Evolutionary conservation across 768 basidiomycete genomes (phyloP).

Genomic region (Neoboletus subvelutipes): DNA sequence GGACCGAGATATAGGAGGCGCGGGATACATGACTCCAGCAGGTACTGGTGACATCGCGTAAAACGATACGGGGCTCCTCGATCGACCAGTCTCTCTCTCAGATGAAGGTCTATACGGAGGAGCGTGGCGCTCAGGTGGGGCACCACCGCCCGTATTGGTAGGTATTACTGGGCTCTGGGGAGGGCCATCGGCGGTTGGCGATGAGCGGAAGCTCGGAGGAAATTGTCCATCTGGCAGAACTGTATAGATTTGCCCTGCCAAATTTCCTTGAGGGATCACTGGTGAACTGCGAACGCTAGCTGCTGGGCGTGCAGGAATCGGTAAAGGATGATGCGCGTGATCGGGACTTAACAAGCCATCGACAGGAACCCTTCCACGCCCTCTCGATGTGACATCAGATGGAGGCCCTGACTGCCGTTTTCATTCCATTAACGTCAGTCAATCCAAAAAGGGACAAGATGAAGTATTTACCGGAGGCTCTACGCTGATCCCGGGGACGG

Average conservation of each 20-base stretch:
- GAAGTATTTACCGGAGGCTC: conserved; percentile 30
- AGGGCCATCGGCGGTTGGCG: background rate
- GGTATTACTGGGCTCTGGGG: conserved; percentile 27
- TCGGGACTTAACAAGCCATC: conserved; percentile 31
- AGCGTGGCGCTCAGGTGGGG: conserved; percentile 11
- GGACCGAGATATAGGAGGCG: conserved; percentile 29
- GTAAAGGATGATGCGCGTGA: conserved; percentile 30
- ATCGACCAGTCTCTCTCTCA: conserved; percentile 20
- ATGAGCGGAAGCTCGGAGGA: conserved; percentile 13
- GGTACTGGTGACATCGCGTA: conserved; percentile 30
- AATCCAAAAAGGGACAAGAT: conserved; percentile 6
- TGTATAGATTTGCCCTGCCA: conserved; percentile 18
- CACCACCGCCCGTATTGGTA: conserved; percentile 8
- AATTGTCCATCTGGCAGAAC: conserved; percentile 10
- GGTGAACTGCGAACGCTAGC: conserved; percentile 14
- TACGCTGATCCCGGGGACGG: conserved; percentile 34
- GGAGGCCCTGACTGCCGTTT: conserved; percentile 29
- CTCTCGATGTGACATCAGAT: conserved; percentile 34
- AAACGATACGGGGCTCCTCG: conserved; percentile 23
- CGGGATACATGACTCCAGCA: conserved; percentile 26
- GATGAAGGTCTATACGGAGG: conserved; percentile 15
- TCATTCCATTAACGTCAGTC: conserved; percentile 14
- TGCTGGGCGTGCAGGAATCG: conserved; percentile 20
- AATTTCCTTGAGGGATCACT: conserved; percentile 2
- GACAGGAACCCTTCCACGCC: conserved; percentile 7